phyloP scores from a whole-genome alignment of 179 eudicot genomes.

The Patellifolia procumbens region DNA sequence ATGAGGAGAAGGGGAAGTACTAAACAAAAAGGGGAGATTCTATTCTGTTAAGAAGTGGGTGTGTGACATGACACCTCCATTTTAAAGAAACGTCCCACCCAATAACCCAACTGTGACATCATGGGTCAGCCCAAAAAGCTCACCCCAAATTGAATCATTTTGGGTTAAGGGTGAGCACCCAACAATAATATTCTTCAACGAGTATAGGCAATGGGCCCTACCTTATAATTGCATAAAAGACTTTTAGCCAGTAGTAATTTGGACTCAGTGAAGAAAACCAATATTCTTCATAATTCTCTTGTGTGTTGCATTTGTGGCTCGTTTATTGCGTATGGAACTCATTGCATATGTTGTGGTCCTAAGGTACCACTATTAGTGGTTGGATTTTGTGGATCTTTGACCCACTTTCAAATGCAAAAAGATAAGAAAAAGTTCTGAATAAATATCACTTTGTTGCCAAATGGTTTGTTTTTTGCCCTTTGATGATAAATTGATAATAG shows the following conservation, averaged over 20 bases:
- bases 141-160: not conserved
- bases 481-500: too few species aligned
- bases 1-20: too few species aligned
- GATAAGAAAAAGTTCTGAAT: not conserved
- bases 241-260: not conserved
- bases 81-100: not conserved
- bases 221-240: not conserved
- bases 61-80: not conserved
- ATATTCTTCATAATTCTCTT: constrained; percentile 2
- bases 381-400: not conserved
- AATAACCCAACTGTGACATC: not conserved
- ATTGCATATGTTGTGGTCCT: constrained; percentile 27
- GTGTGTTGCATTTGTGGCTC: not conserved
- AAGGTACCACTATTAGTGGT: constrained; percentile 21
- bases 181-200: not conserved
- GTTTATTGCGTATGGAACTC: not conserved
- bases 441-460: not conserved
- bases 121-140: constrained; percentile 23
- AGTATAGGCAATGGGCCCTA: not conserved
- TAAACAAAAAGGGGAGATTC: not conserved
- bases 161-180: not conserved
- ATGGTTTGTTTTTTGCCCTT: too few species aligned
- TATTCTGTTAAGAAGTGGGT: not conserved
- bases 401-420: not conserved
- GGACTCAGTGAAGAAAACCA: constrained; percentile 18